Evolutionary conservation across 2,329 filamentous ascomycete genomes (phyloP).

Genomic region (Monilinia fructigena): DNA sequence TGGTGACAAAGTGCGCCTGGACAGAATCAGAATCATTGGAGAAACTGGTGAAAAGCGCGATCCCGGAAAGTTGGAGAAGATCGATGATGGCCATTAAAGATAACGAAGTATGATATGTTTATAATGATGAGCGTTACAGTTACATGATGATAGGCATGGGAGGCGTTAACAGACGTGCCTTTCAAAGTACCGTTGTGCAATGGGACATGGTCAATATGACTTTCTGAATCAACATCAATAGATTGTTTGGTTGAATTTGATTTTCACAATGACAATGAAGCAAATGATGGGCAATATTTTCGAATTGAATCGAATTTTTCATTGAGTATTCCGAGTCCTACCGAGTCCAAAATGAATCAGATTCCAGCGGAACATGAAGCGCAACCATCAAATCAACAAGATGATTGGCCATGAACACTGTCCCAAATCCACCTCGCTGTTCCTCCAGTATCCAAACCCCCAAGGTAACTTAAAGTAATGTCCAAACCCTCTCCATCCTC

Average conservation of each 20-base stretch:
- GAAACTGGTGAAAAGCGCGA: constrained; percentile 89
- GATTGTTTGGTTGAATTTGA: background rate
- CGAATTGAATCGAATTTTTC: background rate
- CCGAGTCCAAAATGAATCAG: no score
- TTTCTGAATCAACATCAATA: background rate
- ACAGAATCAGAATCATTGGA: constrained; percentile 76
- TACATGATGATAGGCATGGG: constrained; percentile 22
- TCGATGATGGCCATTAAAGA: constrained; percentile 71
- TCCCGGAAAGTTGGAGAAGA: constrained; percentile 93
- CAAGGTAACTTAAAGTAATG: constrained; percentile 41
- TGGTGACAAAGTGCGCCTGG: constrained; percentile 80
- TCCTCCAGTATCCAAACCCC: background rate
- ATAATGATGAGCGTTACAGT: constrained; percentile 18
- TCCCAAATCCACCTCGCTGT: background rate
- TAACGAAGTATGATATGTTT: constrained; percentile 22
- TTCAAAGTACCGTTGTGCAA: constrained; percentile 17
- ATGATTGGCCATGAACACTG: background rate
- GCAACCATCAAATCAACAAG: background rate
- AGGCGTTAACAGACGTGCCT: constrained; percentile 30
- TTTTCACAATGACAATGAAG: background rate
- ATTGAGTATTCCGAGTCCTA: background rate
- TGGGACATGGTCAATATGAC: constrained; percentile 9
- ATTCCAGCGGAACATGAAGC: no score
- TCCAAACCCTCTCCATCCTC: constrained; percentile 52
- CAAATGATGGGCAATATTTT: background rate